Base-by-base conservation (phyloP, 2,329 filamentous ascomycete species). In the Dendrostoma leiphaemia region DNA sequence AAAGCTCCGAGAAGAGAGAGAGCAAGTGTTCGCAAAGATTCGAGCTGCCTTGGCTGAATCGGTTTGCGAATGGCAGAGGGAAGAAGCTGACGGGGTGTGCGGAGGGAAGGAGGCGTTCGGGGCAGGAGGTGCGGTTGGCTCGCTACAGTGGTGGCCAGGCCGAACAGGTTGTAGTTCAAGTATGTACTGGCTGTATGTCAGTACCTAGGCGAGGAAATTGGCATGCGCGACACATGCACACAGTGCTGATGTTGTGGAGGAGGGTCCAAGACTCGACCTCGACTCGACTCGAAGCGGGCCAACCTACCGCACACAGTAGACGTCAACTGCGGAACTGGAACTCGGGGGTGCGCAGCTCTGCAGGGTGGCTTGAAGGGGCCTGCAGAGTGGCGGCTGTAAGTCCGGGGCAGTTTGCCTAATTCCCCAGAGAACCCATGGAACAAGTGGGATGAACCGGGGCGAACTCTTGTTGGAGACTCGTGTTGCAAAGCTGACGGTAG, bases 401-500 rank as follows among this genome's bases (percentile, higher is more conserved):
- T 48, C 52, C 55, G 55, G 52, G 56, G 56, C 53, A 55, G 56
- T 48, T 49, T 56, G 52, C 44, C 52, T 55, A 54, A 55, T 55
- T 54, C 47, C 51, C 53, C 48, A 51, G 41, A 13, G 35, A 23
- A 28, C 29, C 37, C 26, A 49, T 48, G 55, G 55, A 54, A 40
- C 32, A 38, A 40, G 47, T 40, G 48, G 37, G 38, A 31, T 46
- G 44, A 21, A 19, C 13, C 34, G 6, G 29, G 29, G 15, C 29
- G 29, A 7, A 32, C 29, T 32, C n/a, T n/a, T 7, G 15, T 15
- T 32, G 29, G 29, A n/a, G n/a, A n/a, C n/a, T n/a, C n/a, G n/a
- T n/a, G n/a, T n/a, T n/a, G n/a, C n/a, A n/a, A n/a, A n/a, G n/a
- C n/a, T n/a, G n/a, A n/a, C n/a, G n/a, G n/a, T n/a, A n/a, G n/a